phyloP scores from a whole-genome alignment of 1,284 basidiomycete genomes.

The Rhizopogon parksii region DNA sequence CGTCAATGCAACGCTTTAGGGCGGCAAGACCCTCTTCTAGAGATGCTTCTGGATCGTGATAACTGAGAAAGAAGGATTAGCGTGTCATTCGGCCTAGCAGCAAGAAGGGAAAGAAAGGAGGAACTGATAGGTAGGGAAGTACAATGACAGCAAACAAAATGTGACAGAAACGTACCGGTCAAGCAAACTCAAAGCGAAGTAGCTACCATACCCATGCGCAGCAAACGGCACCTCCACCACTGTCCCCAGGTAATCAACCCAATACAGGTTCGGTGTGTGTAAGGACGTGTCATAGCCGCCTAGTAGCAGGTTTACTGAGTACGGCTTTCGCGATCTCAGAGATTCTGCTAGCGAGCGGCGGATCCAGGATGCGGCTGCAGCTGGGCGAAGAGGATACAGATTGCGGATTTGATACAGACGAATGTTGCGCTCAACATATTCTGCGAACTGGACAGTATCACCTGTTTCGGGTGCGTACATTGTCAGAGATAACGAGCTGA shows the following conservation, averaged over 20 bases:
- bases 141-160: not conserved
- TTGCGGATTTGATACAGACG: conserved; percentile 95
- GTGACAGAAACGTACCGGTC: conserved; percentile 57
- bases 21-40: conserved; percentile 83
- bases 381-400: conserved; percentile 81
- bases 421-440: conserved; percentile 94
- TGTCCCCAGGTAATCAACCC: conserved; percentile 95
- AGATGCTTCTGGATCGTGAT: conserved; percentile 77
- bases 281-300: conserved; percentile 82
- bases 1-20: conserved; percentile 81
- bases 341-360: conserved; percentile 86
- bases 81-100: not conserved
- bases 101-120: not conserved
- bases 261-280: conserved; percentile 76
- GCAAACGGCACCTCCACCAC: conserved; percentile 86
- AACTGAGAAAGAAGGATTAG: conserved; percentile 38
- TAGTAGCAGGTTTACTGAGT: conserved; percentile 88
- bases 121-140: not conserved
- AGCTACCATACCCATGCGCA: conserved; percentile 92
- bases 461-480: conserved; percentile 41
- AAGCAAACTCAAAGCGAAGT: conserved; percentile 88
- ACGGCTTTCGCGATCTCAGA: conserved; percentile 82
- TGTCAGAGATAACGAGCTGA: conserved; percentile 1
- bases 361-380: conserved; percentile 92
- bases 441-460: conserved; percentile 95